Percentiles rank a stretch among this genome's conserved stretches.
Conservation (phyloP, 345 rosid species). For the Toxicodendron radicans region DNA sequence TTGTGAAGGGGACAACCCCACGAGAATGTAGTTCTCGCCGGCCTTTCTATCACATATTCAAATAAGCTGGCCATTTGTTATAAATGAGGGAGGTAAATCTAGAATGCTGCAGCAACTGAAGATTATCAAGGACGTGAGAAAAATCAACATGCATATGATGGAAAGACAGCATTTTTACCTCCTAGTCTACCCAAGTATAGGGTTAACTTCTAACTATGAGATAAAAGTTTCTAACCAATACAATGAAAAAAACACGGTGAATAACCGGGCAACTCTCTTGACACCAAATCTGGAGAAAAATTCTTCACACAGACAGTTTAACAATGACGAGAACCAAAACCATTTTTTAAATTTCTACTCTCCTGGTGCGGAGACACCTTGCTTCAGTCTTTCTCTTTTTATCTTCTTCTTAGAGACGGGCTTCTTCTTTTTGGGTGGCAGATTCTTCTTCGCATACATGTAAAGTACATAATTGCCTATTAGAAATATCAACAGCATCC, state of each 20-base stretch:
- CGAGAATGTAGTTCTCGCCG: too few species aligned
- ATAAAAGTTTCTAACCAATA: conserved; percentile 20
- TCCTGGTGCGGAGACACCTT: conserved; percentile 79
- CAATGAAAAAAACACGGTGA: not conserved
- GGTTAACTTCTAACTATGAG: conserved; percentile 14
- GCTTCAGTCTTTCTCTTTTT: conserved; percentile 75
- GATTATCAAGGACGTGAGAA: not conserved
- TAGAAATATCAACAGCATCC: conserved; percentile 59
- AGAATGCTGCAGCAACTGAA: not conserved
- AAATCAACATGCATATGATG: not conserved
- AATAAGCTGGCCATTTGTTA: not conserved
- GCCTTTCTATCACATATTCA: not conserved
- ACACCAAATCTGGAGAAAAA: conserved; percentile 18
- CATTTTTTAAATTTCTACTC: conserved; percentile 35
- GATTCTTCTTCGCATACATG: conserved; percentile 60
- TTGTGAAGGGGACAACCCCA: not conserved
- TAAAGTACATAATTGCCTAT: conserved; percentile 64
- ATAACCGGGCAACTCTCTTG: conserved; percentile 19
- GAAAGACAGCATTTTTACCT: conserved; percentile 14
- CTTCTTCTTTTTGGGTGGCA: conserved; percentile 72
- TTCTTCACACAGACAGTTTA: conserved; percentile 12
- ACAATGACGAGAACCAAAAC: not conserved
- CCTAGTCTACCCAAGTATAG: conserved; percentile 25
- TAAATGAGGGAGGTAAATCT: not conserved
- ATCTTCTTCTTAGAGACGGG: conserved; percentile 82